These are phyloP conservation scores for Rhizomucor pusillus DNA, from an alignment of 371 early-diverging fungal genomes.

Conservation along the genomic window DNA sequence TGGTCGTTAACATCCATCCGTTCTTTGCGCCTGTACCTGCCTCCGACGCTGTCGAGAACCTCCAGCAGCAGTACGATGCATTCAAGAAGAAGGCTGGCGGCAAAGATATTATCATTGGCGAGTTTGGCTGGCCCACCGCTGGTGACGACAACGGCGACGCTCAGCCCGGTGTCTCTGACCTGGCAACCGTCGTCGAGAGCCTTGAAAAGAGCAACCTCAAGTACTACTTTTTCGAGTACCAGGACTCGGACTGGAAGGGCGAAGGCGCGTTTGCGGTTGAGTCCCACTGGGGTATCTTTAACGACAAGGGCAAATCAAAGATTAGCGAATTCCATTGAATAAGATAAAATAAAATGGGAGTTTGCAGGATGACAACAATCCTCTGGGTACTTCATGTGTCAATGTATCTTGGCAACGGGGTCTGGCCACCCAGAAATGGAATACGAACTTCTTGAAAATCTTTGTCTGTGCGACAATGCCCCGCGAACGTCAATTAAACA, in stretches of 20 bases:
- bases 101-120: constrained; percentile 54
- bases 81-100: constrained; percentile 38
- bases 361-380: too few relatives aligned
- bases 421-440: too few relatives aligned
- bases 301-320: constrained; percentile 20
- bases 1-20: constrained; percentile 57
- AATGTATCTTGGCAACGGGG: too few relatives aligned
- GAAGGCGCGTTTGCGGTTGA: constrained; percentile 48
- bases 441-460: too few relatives aligned
- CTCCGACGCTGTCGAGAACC: constrained; percentile 25
- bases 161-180: constrained; percentile 44
- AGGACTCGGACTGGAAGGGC: constrained; percentile 61
- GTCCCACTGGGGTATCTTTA: constrained; percentile 56
- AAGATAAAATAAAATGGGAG: not conserved
- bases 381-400: too few relatives aligned
- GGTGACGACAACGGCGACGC: constrained; percentile 49
- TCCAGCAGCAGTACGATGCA: constrained; percentile 33
- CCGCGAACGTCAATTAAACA: too few relatives aligned
- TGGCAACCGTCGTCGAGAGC: constrained; percentile 41
- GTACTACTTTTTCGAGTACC: constrained; percentile 62
- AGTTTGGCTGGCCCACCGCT: constrained; percentile 67
- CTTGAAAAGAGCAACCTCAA: constrained; percentile 30
- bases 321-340: constrained; percentile 12
- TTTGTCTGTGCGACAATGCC: too few relatives aligned
- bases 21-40: constrained; percentile 45